phyloP scores from a whole-genome alignment of 1,139 yeast species.

The Pneumocystis carinii region DNA sequence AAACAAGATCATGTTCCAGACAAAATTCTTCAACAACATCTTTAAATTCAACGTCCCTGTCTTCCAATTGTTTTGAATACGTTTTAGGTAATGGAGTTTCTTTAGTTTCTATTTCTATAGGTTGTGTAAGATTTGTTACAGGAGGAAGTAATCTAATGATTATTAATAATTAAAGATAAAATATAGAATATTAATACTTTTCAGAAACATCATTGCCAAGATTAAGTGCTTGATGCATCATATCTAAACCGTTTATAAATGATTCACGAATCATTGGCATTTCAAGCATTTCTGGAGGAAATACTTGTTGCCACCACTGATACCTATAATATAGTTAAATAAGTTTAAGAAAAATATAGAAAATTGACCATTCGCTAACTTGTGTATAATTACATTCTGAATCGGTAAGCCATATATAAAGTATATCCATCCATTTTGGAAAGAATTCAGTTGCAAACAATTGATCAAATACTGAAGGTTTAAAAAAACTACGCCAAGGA shows the following conservation, averaged over 20 bases:
- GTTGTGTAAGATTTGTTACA: not conserved
- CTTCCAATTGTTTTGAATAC: not conserved
- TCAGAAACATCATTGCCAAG: conserved; percentile 14
- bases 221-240: conserved; percentile 25
- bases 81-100: conserved; percentile 22
- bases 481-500: conserved; percentile 20
- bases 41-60: conserved; percentile 27
- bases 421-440: conserved; percentile 23
- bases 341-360: conserved; percentile 16
- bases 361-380: conserved; percentile 22
- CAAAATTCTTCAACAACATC: conserved; percentile 38
- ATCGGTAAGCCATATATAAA: conserved; percentile 22
- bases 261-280: conserved; percentile 18
- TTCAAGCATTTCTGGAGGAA: conserved; percentile 18
- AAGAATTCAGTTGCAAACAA: conserved; percentile 23
- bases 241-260: conserved; percentile 22
- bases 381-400: conserved; percentile 17
- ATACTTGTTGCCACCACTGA: conserved; percentile 13
- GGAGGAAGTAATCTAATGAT: not conserved
- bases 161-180: not conserved
- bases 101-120: conserved; percentile 6
- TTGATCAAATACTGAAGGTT: conserved; percentile 17
- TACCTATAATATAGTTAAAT: not conserved
- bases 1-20: conserved; percentile 24
- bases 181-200: conserved; percentile 9